Evolutionary conservation across 768 basidiomycete genomes (phyloP).

Genomic region (Tricholoma matsutake): DNA sequence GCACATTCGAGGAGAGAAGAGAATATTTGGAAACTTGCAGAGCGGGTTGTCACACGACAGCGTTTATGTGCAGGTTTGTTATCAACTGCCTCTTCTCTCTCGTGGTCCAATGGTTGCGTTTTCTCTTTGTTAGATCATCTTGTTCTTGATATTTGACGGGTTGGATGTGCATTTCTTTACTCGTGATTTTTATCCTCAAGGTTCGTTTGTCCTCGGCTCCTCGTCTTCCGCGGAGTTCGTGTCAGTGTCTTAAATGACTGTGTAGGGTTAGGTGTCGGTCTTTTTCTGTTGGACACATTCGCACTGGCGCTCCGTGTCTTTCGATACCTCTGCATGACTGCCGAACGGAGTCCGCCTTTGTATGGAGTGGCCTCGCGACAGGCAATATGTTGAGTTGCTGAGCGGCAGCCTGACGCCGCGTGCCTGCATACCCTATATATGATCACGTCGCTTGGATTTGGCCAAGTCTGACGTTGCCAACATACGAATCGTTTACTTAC

Average conservation of each 20-base stretch:
- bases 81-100: not conserved
- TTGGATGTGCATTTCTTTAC: not conserved
- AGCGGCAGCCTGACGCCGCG: no score
- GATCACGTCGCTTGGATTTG: no score
- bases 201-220: not conserved
- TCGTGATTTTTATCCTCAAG: not conserved
- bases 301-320: no score
- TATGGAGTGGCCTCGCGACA: no score
- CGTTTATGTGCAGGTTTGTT: conserved; percentile 19
- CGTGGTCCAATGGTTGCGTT: not conserved
- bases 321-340: no score
- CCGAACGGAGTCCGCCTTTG: no score
- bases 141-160: conserved; percentile 11
- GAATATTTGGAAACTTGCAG: conserved; percentile 32
- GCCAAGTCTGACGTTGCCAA: no score
- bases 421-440: no score
- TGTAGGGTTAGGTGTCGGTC: not conserved
- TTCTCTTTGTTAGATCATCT: conserved; percentile 2
- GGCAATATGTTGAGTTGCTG: no score
- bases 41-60: conserved; percentile 26
- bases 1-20: conserved; percentile 33
- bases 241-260: not conserved
- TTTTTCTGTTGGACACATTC: no score
- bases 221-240: conserved; percentile 7
- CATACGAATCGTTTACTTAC: no score